Conservation (phyloP, 352 stramenopile species). For the Globisporangium polare region DNA sequence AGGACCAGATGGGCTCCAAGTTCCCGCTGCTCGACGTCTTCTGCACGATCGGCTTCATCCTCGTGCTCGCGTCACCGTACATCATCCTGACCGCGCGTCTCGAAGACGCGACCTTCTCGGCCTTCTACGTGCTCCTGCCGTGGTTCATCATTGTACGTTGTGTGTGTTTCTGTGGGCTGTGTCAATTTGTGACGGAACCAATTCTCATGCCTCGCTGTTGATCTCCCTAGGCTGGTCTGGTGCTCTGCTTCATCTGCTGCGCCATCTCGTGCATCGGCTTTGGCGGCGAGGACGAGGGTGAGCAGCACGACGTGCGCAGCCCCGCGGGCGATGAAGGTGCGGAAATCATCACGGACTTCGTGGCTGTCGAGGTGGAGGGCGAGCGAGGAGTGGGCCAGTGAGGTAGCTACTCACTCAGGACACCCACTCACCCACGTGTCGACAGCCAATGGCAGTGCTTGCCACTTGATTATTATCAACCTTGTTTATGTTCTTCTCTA, state of each 20-base stretch:
- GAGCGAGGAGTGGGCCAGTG: constrained; percentile 6
- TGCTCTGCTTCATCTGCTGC: constrained; percentile 80
- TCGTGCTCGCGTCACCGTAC: constrained; percentile 63
- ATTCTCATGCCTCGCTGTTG: neutral
- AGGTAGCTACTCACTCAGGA: neutral
- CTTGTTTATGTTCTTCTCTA: neutral
- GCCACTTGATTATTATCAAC: neutral
- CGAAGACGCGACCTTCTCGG: constrained; percentile 66
- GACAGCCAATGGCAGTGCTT: neutral
- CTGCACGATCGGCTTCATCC: constrained; percentile 51
- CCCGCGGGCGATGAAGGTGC: constrained; percentile 65
- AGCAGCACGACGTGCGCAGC: constrained; percentile 37
- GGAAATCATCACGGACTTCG: constrained; percentile 51
- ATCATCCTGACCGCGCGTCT: constrained; percentile 77
- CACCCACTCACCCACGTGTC: neutral
- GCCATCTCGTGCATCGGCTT: constrained; percentile 72
- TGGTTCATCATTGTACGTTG: constrained; percentile 78
- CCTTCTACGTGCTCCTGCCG: constrained; percentile 76
- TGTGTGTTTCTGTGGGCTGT: neutral
- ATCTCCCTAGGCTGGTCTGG: constrained; percentile 41
- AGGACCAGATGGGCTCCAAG: constrained; percentile 52
- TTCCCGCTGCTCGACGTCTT: constrained; percentile 50
- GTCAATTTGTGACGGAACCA: neutral
- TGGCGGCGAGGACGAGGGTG: constrained; percentile 28
- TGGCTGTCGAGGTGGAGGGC: constrained; percentile 41